Base-by-base conservation (phyloP, 768 basidiomycete genomes). In the Phylloporus sp. region DNA sequence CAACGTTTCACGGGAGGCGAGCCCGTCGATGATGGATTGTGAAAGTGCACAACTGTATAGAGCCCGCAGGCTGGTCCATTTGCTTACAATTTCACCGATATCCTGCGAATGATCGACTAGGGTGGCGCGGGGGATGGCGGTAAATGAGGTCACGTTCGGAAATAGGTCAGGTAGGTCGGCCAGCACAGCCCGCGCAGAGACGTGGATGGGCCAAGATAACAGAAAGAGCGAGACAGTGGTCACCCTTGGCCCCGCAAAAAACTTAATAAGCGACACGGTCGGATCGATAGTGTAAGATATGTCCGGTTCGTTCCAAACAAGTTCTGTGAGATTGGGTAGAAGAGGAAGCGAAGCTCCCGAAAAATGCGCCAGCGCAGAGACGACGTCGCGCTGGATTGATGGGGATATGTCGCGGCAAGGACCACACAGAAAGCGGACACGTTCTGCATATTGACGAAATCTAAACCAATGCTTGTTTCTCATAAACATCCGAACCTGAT, bases 111-210 rank as follows among this genome's bases (percentile, higher is more conserved):
- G 38, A 35, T 57, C 47, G 20, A 39, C 42, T 15, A 49, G 31
- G 6, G 54, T 48, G 2, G 46, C 28, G 6, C 40, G 49, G n/a
- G 55, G 41, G 27, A 33, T 33, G 23, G 44, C 28, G 3, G 46
- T 48, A 33, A 48, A 56, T 4, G 48, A 60, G 10, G 55, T 50
- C 14, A 59, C 45, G 33, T 60, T 60, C 2, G 58, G 58, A 37
- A 38, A 60, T 20, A 42, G 6, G 1, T 28, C 40, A 39, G 31
- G 46, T 9, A 48, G 22, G 36, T 48, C 27, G 10, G 33, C 45
- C 3, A 46, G 45, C 17, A 46, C 42, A 11, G 23, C 24, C 23
- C 23, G 45, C 21, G 45, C 23, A 14, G 45, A 27, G 26, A n/a
- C 42, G 17, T 13, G 9, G 42, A 46, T 46, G 11, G 45, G 45